Base-by-base conservation (phyloP, 2,329 filamentous ascomycete genomes). In the Conoideocrella luteorostrata region DNA sequence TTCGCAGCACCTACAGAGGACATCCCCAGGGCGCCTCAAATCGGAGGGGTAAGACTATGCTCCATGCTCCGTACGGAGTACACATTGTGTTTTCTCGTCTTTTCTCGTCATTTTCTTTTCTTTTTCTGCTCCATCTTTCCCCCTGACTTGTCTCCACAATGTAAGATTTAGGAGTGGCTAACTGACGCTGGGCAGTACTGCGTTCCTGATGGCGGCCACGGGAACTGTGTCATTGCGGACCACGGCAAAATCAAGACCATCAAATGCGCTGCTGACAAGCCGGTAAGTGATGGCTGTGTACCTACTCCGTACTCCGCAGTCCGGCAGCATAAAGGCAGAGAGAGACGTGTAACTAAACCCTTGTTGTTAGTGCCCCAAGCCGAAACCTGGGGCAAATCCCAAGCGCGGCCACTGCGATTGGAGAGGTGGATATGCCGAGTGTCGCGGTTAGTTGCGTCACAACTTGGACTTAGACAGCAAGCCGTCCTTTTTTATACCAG, bases 191-290 rank as follows among this genome's bases (percentile, higher is more conserved):
- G n/a, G 15, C 13, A 32, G 41, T 17, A 37, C 11, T 43, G 41
- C 24, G 41, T 37, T 26, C 33, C 41, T 11, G 41, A 37, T 24
- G 33, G 10, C 23, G n/a, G 4, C 2, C 32, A n/a, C 18, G 41
- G 41, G 18, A 43, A 36, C 24, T 43, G 41, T 26, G 32, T 43
- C 9, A 29, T 43, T 22, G 41, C 33, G 7, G 41, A 43, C 24
- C 41, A 29, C 23, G 41, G 41, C 24, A 28, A 37, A 18, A 17
- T 43, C 41, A 43, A 43, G 41, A 43, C 32, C 5, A 43, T 43
- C 12, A 5, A 23, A 7, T 37, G 41, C 15, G 41, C 41, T 7
- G n/a, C 41, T 12, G 41, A 43, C 32, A 34, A 37, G 21, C 5
- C 9, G 41, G 32, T 43, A 21, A 12, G 41, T 36, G 5, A 11